Conservation (phyloP, 202 grass and related monocot species). For the Zoysia matrella region DNA sequence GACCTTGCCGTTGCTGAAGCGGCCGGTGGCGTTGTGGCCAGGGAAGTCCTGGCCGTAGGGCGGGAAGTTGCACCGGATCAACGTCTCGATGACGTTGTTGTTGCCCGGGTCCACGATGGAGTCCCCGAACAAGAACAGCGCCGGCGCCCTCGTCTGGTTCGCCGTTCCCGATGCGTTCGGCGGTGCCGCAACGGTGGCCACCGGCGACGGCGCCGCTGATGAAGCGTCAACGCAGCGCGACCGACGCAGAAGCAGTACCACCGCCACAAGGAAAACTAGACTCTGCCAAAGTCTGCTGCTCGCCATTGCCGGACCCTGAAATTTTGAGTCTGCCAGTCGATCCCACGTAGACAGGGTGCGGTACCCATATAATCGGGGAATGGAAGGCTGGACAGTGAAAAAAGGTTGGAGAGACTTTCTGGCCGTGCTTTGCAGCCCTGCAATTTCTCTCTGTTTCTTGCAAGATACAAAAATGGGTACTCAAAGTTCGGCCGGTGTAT, state of each 20-base stretch:
- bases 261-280: background rate
- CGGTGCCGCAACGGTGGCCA: too few species aligned
- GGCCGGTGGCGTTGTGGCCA: constrained; percentile 63
- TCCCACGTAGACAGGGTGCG: background rate
- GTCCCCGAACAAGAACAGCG: constrained; percentile 75
- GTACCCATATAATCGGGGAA: background rate
- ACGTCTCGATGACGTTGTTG: constrained; percentile 72
- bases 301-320: constrained; percentile 27
- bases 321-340: background rate
- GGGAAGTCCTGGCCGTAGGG: constrained; percentile 86
- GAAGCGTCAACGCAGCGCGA: constrained; percentile 1
- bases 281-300: background rate
- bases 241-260: background rate
- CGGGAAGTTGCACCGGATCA: constrained; percentile 60
- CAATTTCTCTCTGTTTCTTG: constrained; percentile 34
- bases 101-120: constrained; percentile 87
- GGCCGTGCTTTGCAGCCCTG: background rate
- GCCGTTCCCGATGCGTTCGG: background rate
- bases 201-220: background rate
- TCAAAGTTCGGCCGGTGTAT: background rate
- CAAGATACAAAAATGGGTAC: background rate
- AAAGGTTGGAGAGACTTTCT: background rate
- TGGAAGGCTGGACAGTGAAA: background rate
- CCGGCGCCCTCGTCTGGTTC: constrained; percentile 46
- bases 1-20: constrained; percentile 88